Percentiles rank a stretch among this genome's conserved stretches.
These are phyloP conservation scores for Dioscorea zingiberensis DNA, from an alignment of 106 monocot genomes.

Conservation along the genomic window DNA sequence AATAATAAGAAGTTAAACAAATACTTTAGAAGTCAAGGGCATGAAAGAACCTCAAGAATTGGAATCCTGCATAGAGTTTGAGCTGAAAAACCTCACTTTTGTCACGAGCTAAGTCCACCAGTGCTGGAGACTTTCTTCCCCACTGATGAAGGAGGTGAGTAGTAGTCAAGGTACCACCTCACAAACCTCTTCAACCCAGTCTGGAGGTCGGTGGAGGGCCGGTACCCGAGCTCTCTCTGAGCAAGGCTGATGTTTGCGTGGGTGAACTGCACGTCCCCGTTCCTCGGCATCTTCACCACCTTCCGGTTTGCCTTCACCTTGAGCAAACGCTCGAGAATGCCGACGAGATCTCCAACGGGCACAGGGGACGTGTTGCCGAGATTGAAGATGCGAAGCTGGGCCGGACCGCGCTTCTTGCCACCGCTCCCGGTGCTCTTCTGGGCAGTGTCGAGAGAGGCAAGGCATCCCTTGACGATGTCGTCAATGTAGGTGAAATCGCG, in stretches of 20 bases:
- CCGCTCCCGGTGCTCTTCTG: conserved; percentile 15
- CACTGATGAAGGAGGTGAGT: neutral
- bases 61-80: no score
- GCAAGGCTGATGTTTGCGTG: conserved; percentile 20
- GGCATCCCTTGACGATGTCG: conserved; percentile 14
- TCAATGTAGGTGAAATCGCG: conserved; percentile 24
- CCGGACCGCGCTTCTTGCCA: conserved; percentile 18
- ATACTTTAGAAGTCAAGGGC: no score
- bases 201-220: conserved; percentile 11
- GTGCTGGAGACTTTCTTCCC: neutral
- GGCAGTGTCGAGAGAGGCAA: conserved; percentile 9
- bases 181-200: conserved; percentile 20
- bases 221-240: conserved; percentile 14
- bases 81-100: no score
- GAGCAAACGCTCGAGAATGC: conserved; percentile 19
- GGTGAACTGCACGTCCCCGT: conserved; percentile 19
- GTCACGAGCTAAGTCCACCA: neutral
- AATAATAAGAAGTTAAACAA: no score
- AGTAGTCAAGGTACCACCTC: conserved; percentile 14
- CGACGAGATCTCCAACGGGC: conserved; percentile 14
- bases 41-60: no score
- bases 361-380: conserved; percentile 23
- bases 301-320: conserved; percentile 16
- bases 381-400: conserved; percentile 16
- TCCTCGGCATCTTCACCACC: conserved; percentile 19